Percentiles rank a stretch among this genome's conserved stretches.
Conservation (phyloP, 257 asterid species). For the Henckelia pumila region DNA sequence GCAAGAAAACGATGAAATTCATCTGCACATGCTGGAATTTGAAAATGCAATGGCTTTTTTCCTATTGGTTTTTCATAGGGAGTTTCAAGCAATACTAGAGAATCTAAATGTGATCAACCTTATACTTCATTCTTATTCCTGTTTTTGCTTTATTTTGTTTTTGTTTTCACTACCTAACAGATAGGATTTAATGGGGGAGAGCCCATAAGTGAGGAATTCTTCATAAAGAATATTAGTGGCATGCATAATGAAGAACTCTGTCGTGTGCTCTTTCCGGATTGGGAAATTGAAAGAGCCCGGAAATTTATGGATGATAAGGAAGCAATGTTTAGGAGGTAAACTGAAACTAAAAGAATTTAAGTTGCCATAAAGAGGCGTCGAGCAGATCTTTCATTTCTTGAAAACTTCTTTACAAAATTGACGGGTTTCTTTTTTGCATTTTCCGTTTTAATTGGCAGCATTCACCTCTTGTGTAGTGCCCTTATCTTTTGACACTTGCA, state of each 20-base stretch:
- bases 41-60: too few relatives aligned
- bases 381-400: too few relatives aligned
- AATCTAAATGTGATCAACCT: too few relatives aligned
- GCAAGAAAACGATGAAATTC: too few relatives aligned
- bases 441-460: too few relatives aligned
- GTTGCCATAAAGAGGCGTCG: too few relatives aligned
- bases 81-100: neutral
- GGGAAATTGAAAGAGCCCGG: slow-evolving; percentile 57
- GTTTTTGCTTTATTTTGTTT: neutral
- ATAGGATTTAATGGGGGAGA: slow-evolving; percentile 70
- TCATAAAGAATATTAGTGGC: slow-evolving; percentile 57
- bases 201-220: slow-evolving; percentile 74
- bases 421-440: too few relatives aligned
- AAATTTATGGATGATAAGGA: slow-evolving; percentile 72
- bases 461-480: too few relatives aligned
- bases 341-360: too few relatives aligned
- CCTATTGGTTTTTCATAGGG: too few relatives aligned
- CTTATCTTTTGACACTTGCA: too few relatives aligned
- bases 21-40: neutral
- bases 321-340: slow-evolving; percentile 70
- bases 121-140: neutral
- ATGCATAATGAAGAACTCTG: slow-evolving; percentile 76
- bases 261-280: slow-evolving; percentile 60
- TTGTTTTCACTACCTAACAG: slow-evolving; percentile 30
- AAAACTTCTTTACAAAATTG: too few relatives aligned